phyloP scores from a whole-genome alignment of 1,284 basidiomycete species.

The Retiboletus flavoniger region DNA sequence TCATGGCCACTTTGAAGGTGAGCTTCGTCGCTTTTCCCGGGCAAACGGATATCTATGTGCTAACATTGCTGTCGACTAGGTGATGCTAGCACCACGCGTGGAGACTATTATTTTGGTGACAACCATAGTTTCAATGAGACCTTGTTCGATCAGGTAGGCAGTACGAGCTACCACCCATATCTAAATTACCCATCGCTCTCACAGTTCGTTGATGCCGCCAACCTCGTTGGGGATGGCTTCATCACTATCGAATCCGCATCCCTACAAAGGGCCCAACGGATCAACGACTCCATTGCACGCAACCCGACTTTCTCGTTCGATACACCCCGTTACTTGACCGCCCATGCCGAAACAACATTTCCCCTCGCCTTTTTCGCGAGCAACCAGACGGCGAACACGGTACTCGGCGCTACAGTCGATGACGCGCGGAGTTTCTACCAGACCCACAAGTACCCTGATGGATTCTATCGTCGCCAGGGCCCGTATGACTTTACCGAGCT shows the following conservation, averaged over 20 bases:
- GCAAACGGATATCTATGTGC: background rate
- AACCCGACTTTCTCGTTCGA: slow-evolving; percentile 30
- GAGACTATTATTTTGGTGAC: slow-evolving; percentile 31
- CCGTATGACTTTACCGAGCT: slow-evolving; percentile 13
- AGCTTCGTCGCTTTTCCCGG: background rate
- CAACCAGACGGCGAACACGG: slow-evolving; percentile 26
- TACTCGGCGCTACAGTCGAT: slow-evolving; percentile 10
- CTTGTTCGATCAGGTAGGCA: slow-evolving; percentile 22
- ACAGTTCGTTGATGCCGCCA: slow-evolving; percentile 21
- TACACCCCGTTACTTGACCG: slow-evolving; percentile 18
- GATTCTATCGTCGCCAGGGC: slow-evolving; percentile 25
- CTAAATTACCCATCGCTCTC: background rate
- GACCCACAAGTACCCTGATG: slow-evolving; percentile 18
- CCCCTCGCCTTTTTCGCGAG: slow-evolving; percentile 31
- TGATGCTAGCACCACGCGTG: slow-evolving; percentile 31
- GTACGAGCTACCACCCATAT: too few relatives aligned
- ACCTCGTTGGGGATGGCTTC: slow-evolving; percentile 18
- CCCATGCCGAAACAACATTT: slow-evolving; percentile 26
- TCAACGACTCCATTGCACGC: slow-evolving; percentile 29
- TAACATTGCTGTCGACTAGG: slow-evolving; percentile 9
- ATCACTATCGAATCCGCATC: slow-evolving; percentile 26
- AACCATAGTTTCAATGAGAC: slow-evolving; percentile 32
- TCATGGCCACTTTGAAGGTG: slow-evolving; percentile 28
- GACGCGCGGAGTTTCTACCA: slow-evolving; percentile 24
- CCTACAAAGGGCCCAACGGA: slow-evolving; percentile 18